Conservation (phyloP, 257 asterid species). For the Primulina eburnea region DNA sequence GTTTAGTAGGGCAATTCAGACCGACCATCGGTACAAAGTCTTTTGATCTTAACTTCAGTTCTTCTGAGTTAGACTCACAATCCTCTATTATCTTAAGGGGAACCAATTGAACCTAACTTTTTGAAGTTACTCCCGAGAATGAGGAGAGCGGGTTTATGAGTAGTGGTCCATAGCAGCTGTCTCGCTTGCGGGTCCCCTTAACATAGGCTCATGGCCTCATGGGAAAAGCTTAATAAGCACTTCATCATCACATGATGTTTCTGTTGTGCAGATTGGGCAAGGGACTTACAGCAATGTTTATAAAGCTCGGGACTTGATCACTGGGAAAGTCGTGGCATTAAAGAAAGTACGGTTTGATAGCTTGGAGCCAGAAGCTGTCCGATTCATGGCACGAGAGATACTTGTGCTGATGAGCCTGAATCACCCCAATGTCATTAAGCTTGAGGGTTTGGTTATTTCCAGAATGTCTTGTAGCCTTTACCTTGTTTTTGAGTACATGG, state of each 20-base stretch:
- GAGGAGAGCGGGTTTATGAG: neutral
- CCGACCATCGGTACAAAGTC: neutral
- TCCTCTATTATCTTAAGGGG: neutral
- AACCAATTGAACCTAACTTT: neutral
- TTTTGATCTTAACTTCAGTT: neutral
- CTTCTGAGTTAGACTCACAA: neutral
- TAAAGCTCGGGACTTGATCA: conserved; percentile 79
- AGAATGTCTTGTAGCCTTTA: conserved; percentile 85
- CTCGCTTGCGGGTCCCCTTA: neutral
- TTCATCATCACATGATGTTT: neutral
- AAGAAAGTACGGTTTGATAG: conserved; percentile 87
- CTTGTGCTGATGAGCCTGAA: conserved; percentile 58
- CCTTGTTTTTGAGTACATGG: conserved; percentile 92
- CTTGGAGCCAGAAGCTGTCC: conserved; percentile 70
- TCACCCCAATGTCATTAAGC: conserved; percentile 92
- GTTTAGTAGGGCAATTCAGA: neutral
- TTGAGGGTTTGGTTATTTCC: conserved; percentile 84
- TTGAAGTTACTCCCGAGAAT: neutral
- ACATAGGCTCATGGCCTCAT: neutral
- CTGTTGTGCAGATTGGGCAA: conserved; percentile 72
- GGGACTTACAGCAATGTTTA: conserved; percentile 94
- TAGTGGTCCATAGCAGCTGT: neutral
- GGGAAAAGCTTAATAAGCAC: neutral
- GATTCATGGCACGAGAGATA: conserved; percentile 87
- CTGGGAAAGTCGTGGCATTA: conserved; percentile 85